Base-by-base conservation (phyloP, 73 alveolate species). In the Paramecium bursaria region DNA sequence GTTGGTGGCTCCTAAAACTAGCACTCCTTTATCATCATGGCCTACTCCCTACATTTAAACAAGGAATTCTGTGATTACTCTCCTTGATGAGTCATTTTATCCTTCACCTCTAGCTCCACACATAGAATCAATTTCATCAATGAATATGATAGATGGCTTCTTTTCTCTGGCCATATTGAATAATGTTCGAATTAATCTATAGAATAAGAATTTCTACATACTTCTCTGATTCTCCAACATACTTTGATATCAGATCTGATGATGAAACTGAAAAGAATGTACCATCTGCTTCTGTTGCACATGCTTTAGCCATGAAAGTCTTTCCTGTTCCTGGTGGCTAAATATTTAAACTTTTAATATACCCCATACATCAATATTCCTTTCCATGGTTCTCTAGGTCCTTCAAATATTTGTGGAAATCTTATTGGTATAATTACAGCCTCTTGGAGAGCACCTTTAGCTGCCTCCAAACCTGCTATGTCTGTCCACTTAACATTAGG, bases 311-410 rank as follows among this genome's bases (percentile, higher is more conserved):
- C 67, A 97, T 85, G 92, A 85, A 96, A 26, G 99, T 90, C 86
- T 97, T 97, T 11, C 99, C 99, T 31, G 99, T 97, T 54, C 99
- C 99, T 10, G 99, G 99, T 6, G 99, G 99, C 85, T 75, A 46
- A 21, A 1, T 39, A 0, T 26, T 51, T 3, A 23, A 0, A 2
- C 9, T 17, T 6, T 1, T 46, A 25, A 46, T 27, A 35, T 47
- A 75, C 88, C 25, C 99, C 99, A 77, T 97, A 97, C 25, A 97
- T 92, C 50, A 97, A 91, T 39, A 97, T 97, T 17, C 99, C 99
- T 60, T 92, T 88, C 99, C 99, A 96, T 25, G 99, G 99, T 35
- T 87, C 91, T 22, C 98, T 50, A 54, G 95, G 96, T 19, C 98
- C 99, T 29, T 90, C 87, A 74, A 97, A 97, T 14, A 97, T 94